A percentile compares a stretch with the other conserved stretches of the same genome.
These are phyloP conservation scores for Coniella lustricola DNA, from an alignment of 2,329 filamentous ascomycete species.

Conservation along the genomic window DNA sequence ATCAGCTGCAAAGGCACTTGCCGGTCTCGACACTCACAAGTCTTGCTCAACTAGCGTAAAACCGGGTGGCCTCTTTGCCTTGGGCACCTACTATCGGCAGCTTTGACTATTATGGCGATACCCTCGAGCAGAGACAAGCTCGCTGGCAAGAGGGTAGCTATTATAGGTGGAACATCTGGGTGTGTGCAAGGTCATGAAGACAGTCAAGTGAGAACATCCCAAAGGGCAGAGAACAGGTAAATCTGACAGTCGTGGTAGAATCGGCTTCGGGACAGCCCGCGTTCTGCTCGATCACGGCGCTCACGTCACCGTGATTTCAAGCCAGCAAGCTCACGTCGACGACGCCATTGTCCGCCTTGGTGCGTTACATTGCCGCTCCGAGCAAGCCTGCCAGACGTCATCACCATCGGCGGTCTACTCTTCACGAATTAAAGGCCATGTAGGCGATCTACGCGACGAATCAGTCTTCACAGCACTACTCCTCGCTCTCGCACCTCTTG, in stretches of 20 bases:
- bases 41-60: no score
- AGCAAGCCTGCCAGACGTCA: no score
- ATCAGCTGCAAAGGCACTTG: no score
- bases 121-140: conserved; percentile 24
- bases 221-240: neutral
- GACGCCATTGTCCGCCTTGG: conserved; percentile 25
- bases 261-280: conserved; percentile 32
- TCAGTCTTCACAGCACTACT: conserved; percentile 26
- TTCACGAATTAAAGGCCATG: conserved; percentile 21
- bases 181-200: conserved; percentile 13
- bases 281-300: conserved; percentile 30
- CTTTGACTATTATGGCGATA: conserved; percentile 1
- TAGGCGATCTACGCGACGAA: conserved; percentile 30
- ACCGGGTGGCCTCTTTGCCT: no score
- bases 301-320: conserved; percentile 28
- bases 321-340: conserved; percentile 24
- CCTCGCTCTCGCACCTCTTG: conserved; percentile 26
- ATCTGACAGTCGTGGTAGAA: conserved; percentile 20
- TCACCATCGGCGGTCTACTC: neutral
- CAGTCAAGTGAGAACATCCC: no score
- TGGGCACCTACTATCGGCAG: no score
- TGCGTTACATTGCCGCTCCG: neutral
- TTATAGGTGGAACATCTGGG: conserved; percentile 32
- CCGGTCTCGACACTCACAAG: no score
- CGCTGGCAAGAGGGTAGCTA: conserved; percentile 27